These are phyloP conservation scores for Bipolaris zeicola DNA, from an alignment of 2,329 filamentous ascomycete species.

Conservation along the genomic window DNA sequence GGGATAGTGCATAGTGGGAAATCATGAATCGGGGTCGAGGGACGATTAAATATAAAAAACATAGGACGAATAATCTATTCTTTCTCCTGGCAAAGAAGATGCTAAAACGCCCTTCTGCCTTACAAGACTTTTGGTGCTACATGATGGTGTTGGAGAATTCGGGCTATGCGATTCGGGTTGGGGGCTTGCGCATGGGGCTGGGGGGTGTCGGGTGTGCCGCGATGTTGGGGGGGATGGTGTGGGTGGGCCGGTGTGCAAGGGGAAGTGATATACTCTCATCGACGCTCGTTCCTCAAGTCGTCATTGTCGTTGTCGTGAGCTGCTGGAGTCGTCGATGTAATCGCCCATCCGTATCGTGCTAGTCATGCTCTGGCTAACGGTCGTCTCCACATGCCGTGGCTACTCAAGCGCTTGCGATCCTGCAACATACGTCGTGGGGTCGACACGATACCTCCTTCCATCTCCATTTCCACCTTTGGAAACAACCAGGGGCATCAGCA, in stretches of 20 bases:
- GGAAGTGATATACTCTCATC: constrained; percentile 1
- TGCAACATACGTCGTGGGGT: not conserved
- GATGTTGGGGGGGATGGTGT: constrained; percentile 17
- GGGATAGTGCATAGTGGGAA: too few relatives aligned
- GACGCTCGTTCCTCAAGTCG: not conserved
- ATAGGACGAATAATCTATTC: constrained; percentile 27
- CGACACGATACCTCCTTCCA: not conserved
- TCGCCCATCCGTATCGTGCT: not conserved
- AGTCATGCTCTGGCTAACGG: not conserved
- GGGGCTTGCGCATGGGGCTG: constrained; percentile 13
- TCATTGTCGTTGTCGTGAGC: not conserved
- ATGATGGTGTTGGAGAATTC: constrained; percentile 37
- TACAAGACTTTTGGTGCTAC: constrained; percentile 44
- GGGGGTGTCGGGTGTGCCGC: constrained; percentile 11
- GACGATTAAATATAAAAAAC: constrained; percentile 1
- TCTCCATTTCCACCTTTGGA: not conserved
- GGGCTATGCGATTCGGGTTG: constrained; percentile 31
- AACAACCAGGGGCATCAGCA: not conserved
- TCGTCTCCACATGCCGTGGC: not conserved
- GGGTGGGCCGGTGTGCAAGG: constrained; percentile 14
- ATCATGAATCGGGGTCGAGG: too few relatives aligned
- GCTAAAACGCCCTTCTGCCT: constrained; percentile 21
- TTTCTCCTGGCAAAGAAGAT: constrained; percentile 33
- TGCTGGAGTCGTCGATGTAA: not conserved
- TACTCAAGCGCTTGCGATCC: not conserved